Evolutionary conservation across 2,329 filamentous ascomycete species (phyloP).

Genomic region (Talaromyces sp.): DNA sequence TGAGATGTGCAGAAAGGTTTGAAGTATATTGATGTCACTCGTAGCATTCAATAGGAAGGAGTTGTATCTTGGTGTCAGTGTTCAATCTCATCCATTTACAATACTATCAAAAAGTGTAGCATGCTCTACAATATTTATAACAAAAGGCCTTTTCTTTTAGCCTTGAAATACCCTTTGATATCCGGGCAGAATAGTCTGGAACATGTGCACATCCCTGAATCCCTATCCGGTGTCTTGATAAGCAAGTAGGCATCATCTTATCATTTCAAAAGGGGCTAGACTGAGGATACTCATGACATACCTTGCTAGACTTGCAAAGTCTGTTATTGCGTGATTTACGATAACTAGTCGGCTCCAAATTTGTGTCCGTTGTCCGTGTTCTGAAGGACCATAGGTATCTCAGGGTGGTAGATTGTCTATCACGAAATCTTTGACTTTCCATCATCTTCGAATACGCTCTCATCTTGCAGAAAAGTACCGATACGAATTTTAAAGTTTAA

Average conservation of each 20-base stretch:
- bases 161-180: constrained; percentile 11
- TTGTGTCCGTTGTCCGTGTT: background rate
- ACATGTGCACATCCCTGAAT: too few relatives aligned
- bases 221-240: too few relatives aligned
- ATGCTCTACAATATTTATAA: background rate
- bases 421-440: background rate
- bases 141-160: background rate
- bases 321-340: constrained; percentile 2
- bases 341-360: background rate
- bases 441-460: background rate
- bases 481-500: background rate
- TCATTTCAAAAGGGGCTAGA: too few relatives aligned
- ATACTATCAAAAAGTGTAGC: too few relatives aligned
- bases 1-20: background rate
- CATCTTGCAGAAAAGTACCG: background rate
- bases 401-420: background rate
- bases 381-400: background rate
- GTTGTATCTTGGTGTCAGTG: background rate
- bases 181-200: background rate
- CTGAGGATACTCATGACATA: too few relatives aligned
- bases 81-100: background rate
- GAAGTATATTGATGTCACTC: constrained; percentile 8
- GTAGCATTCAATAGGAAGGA: background rate
- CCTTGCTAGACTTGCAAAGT: background rate
- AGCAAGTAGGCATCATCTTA: too few relatives aligned